Evolutionary conservation across 179 eudicot species (phyloP).

Genomic region (Drosera spatulata): DNA sequence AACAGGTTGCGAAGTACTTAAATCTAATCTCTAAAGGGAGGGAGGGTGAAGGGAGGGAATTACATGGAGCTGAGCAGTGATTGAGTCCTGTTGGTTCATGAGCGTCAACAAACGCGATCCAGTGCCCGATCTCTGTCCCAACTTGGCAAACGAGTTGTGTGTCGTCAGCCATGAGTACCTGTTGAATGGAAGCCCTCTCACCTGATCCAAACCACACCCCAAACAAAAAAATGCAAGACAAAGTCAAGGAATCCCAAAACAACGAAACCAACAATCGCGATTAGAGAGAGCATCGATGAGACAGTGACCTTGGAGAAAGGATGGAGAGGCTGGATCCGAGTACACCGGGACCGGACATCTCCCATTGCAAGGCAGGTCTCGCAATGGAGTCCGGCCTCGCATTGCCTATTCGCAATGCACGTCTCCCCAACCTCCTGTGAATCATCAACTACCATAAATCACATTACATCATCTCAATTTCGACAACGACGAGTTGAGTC

Average conservation of each 20-base stretch:
- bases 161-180: slow-evolving; percentile 89
- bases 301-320: slow-evolving; percentile 52
- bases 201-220: slow-evolving; percentile 17
- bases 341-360: slow-evolving; percentile 57
- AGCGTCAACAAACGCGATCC: slow-evolving; percentile 54
- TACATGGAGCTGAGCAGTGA: slow-evolving; percentile 82
- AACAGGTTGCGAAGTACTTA: no score
- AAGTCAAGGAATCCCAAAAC: no score
- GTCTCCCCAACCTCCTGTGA: slow-evolving; percentile 33
- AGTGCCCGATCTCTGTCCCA: slow-evolving; percentile 62
- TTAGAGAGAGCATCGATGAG: not conserved
- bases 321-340: slow-evolving; percentile 56
- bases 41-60: not conserved
- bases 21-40: no score
- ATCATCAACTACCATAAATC: no score
- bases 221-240: no score
- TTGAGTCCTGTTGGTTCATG: slow-evolving; percentile 79
- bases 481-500: no score
- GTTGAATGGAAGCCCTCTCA: slow-evolving; percentile 74
- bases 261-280: slow-evolving; percentile 6
- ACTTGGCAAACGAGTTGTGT: slow-evolving; percentile 74
- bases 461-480: no score
- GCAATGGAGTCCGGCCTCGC: slow-evolving; percentile 70
- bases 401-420: slow-evolving; percentile 34
- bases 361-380: slow-evolving; percentile 61